Conservation (phyloP, 495 filamentous ascomycete genomes). For the Amphirosellinia nigrospora region DNA sequence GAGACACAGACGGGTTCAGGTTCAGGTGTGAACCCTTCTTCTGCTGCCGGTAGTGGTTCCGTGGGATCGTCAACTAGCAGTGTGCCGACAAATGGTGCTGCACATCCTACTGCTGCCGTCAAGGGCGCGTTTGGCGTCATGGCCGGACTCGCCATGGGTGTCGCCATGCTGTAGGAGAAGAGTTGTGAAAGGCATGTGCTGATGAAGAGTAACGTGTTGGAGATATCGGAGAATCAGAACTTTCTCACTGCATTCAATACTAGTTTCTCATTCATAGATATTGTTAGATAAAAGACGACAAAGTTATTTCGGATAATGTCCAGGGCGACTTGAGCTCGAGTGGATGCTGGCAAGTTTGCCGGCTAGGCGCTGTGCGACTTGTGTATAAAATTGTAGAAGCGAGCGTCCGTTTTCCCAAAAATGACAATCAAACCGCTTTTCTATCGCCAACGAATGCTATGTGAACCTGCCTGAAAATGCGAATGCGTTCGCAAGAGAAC, state of each 20-base stretch:
- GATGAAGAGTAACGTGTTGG: background rate
- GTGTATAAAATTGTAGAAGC: background rate
- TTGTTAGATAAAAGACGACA: background rate
- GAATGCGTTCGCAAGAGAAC: background rate
- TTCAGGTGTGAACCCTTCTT: conserved; percentile 4
- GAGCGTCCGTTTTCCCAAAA: background rate
- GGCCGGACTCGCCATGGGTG: conserved; percentile 33
- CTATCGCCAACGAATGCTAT: background rate
- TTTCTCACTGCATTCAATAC: background rate
- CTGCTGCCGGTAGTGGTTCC: background rate
- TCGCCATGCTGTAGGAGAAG: conserved; percentile 31
- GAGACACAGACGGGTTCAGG: background rate
- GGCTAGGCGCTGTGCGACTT: background rate
- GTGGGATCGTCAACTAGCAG: conserved; percentile 10
- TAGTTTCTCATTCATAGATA: background rate
- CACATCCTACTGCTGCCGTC: conserved; percentile 28
- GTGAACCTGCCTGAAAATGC: conserved; percentile 1
- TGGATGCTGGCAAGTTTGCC: background rate
- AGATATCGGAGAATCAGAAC: background rate
- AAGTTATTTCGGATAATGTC: background rate
- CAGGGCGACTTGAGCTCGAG: background rate
- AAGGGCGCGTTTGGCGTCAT: conserved; percentile 34
- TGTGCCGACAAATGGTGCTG: conserved; percentile 22
- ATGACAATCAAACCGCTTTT: conserved; percentile 2
- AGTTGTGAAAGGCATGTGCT: background rate